phyloP scores from a whole-genome alignment of 176 grass and related monocot species.

The Saccharum officinarum region DNA sequence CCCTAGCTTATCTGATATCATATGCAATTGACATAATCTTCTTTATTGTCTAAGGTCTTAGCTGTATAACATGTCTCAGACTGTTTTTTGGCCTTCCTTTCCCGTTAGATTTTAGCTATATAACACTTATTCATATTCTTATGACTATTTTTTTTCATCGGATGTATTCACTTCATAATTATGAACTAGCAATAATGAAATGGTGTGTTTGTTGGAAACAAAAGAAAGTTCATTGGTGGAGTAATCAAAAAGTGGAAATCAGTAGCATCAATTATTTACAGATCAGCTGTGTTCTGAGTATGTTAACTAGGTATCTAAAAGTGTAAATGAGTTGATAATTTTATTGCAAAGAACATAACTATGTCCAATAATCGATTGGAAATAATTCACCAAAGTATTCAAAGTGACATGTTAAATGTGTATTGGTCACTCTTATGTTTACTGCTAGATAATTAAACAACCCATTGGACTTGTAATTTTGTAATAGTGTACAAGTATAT shows the following conservation, averaged over 20 bases:
- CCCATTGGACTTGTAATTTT: background rate
- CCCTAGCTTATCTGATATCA: background rate
- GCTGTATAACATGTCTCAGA: background rate
- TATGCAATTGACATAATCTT: background rate
- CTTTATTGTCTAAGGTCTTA: background rate
- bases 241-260: background rate
- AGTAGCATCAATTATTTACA: background rate
- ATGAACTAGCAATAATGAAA: background rate
- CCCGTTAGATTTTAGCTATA: background rate
- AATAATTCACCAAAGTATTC: background rate
- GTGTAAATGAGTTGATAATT: background rate
- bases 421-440: background rate
- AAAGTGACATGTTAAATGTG: background rate
- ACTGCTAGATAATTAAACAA: background rate
- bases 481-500: background rate
- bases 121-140: background rate
- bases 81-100: background rate
- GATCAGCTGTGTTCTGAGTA: background rate
- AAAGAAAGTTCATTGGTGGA: background rate
- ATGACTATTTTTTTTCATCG: background rate
- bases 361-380: background rate
- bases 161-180: background rate
- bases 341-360: background rate
- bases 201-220: background rate
- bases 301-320: background rate